A percentile compares a stretch with the other conserved stretches of the same genome.
Evolutionary conservation across 225 moss, liverwort and hornwort species (phyloP).

Genomic region (Sphagnum contortum): DNA sequence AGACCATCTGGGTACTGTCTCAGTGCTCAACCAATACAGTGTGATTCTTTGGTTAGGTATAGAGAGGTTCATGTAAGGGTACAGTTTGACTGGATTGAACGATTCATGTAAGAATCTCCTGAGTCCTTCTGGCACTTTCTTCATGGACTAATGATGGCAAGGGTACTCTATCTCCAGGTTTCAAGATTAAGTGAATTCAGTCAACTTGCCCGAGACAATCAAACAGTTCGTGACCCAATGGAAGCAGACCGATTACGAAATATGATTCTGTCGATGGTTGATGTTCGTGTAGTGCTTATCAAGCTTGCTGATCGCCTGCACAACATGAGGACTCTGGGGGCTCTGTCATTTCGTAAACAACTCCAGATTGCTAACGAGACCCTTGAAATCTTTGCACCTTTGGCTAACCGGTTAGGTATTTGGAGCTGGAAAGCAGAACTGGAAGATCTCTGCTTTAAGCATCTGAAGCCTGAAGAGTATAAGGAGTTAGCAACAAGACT

Average conservation of each 20-base stretch:
- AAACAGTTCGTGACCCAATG: slow-evolving; percentile 48
- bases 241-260: slow-evolving; percentile 67
- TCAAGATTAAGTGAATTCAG: slow-evolving; percentile 70
- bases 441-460: slow-evolving; percentile 82
- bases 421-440: slow-evolving; percentile 99
- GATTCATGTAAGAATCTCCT: too few relatives aligned
- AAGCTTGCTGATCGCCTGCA: slow-evolving; percentile 91
- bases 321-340: slow-evolving; percentile 68
- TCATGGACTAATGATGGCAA: background rate
- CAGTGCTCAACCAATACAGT: background rate
- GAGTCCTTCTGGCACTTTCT: too few relatives aligned
- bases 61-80: too few relatives aligned
- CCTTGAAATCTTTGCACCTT: slow-evolving; percentile 71
- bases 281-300: slow-evolving; percentile 81
- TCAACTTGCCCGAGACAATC: slow-evolving; percentile 71
- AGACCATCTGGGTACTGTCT: too few relatives aligned
- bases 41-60: too few relatives aligned
- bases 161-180: slow-evolving; percentile 30
- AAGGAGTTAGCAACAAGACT: slow-evolving; percentile 46
- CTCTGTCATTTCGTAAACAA: slow-evolving; percentile 50
- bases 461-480: slow-evolving; percentile 55
- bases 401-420: slow-evolving; percentile 84
- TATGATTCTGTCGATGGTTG: slow-evolving; percentile 90
- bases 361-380: slow-evolving; percentile 66
- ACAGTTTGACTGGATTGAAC: too few relatives aligned